Percentiles rank a stretch among this genome's conserved stretches.
These are phyloP conservation scores for Curvularia lunata DNA, from an alignment of 2,329 filamentous ascomycete genomes.

Conservation along the genomic window DNA sequence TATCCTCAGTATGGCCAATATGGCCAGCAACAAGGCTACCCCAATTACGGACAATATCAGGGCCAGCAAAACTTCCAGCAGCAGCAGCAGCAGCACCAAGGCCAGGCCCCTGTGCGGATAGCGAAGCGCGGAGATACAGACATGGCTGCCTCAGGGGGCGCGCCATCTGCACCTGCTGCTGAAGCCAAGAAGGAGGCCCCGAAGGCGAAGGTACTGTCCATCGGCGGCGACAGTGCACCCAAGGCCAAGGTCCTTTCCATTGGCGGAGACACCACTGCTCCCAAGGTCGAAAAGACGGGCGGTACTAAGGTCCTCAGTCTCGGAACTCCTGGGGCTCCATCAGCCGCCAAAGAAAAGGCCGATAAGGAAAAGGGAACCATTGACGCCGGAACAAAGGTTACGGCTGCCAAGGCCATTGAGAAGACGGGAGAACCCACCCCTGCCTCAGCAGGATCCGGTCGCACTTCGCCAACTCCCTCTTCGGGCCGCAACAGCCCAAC, in stretches of 20 bases:
- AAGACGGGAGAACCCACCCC: slow-evolving; percentile 77
- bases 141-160: slow-evolving; percentile 56
- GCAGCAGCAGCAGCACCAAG: slow-evolving; percentile 50
- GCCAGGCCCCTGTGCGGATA: slow-evolving; percentile 64
- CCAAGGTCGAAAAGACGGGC: slow-evolving; percentile 61
- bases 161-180: slow-evolving; percentile 51
- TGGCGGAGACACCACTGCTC: slow-evolving; percentile 59
- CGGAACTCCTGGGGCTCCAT: slow-evolving; percentile 61
- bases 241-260: slow-evolving; percentile 68
- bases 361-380: slow-evolving; percentile 54
- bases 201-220: slow-evolving; percentile 70
- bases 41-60: slow-evolving; percentile 25
- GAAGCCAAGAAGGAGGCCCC: slow-evolving; percentile 49
- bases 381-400: slow-evolving; percentile 81
- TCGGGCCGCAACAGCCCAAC: slow-evolving; percentile 84
- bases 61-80: slow-evolving; percentile 40
- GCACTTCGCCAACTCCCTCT: slow-evolving; percentile 79
- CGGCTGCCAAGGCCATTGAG: slow-evolving; percentile 87
- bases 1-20: slow-evolving; percentile 47
- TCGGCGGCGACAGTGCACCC: slow-evolving; percentile 62
- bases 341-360: slow-evolving; percentile 56
- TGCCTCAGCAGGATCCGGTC: slow-evolving; percentile 63
- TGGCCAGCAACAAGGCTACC: slow-evolving; percentile 43
- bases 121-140: slow-evolving; percentile 65
- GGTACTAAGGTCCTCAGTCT: slow-evolving; percentile 78